These are phyloP conservation scores for Picochlorum sp. DNA, from an alignment of 139 green algal species.

Conservation along the genomic window DNA sequence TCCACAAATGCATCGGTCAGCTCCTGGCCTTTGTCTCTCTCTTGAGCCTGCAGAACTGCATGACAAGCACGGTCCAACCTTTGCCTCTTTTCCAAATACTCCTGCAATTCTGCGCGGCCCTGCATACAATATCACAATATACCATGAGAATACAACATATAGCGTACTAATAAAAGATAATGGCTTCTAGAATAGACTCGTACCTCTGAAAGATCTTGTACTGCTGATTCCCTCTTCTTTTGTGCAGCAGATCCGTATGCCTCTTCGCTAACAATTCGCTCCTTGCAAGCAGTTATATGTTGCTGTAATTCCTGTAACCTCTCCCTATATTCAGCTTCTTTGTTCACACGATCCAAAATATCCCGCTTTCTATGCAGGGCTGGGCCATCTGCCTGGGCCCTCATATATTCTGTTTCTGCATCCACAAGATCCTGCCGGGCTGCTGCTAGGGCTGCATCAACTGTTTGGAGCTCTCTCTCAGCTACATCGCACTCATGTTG, in stretches of 20 bases:
- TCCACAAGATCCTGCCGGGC: conserved; percentile 25
- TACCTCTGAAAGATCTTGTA: conserved; percentile 16
- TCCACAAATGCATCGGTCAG: conserved; percentile 26
- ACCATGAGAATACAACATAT: neutral
- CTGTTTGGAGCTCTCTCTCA: conserved; percentile 17
- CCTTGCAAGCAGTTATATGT: conserved; percentile 20
- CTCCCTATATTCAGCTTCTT: conserved; percentile 76
- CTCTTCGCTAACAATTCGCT: conserved; percentile 28
- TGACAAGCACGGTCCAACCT: conserved; percentile 20
- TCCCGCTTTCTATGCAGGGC: conserved; percentile 62
- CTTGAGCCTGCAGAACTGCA: conserved; percentile 23
- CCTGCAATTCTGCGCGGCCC: conserved; percentile 12
- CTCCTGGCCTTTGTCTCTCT: conserved; percentile 21
- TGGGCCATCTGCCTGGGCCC: conserved; percentile 49
- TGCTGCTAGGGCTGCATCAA: conserved; percentile 8
- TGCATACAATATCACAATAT: neutral
- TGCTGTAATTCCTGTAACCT: conserved; percentile 42
- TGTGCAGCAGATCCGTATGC: conserved; percentile 4
- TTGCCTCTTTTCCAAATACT: conserved; percentile 16
- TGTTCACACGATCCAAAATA: conserved; percentile 57
- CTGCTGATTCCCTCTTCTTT: conserved; percentile 18
- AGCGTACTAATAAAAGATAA: no score
- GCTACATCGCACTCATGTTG: conserved; percentile 39
- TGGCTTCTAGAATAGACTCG: neutral
- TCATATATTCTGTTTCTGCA: conserved; percentile 45